Percentiles rank a stretch among this genome's conserved stretches.
Evolutionary conservation across 805 yeast species (phyloP).

Genomic region (Metschnikowia sp.): DNA sequence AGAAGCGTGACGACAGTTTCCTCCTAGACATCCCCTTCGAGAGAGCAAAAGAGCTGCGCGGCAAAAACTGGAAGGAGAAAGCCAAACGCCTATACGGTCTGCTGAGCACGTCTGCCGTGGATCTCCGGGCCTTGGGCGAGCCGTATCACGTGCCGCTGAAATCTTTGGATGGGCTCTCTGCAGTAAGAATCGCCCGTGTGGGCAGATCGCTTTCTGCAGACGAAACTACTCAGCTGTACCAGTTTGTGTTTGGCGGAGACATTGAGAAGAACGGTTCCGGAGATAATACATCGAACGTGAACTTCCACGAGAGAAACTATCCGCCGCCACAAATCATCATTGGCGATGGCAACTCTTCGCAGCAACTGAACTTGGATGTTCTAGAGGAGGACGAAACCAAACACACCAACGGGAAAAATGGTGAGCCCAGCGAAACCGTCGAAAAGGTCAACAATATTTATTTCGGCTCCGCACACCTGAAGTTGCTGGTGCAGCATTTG

Average conservation of each 20-base stretch:
- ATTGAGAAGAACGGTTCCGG: neutral
- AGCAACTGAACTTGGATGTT: neutral
- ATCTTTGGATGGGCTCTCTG: conserved; percentile 7
- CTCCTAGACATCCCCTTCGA: conserved; percentile 9
- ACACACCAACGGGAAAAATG: neutral
- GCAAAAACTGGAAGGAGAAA: conserved; percentile 11
- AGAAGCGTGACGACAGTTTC: conserved; percentile 5
- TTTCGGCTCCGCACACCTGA: conserved; percentile 2
- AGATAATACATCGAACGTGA: neutral
- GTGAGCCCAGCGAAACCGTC: conserved; percentile 3
- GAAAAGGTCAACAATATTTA: conserved; percentile 8
- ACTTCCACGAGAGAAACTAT: neutral
- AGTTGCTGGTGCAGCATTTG: conserved; percentile 2
- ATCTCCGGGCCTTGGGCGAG: neutral
- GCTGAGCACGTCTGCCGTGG: conserved; percentile 6
- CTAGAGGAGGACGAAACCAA: neutral
- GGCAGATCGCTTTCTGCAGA: conserved; percentile 2
- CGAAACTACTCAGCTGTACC: conserved; percentile 1
- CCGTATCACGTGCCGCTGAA: conserved; percentile 6
- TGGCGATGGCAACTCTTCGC: neutral
- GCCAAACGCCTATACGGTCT: conserved; percentile 12
- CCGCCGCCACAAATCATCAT: conserved; percentile 8
- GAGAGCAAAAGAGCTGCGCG: neutral
- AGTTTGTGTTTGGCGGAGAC: neutral
- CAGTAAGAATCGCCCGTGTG: conserved; percentile 8